Evolutionary conservation across 768 basidiomycete genomes (phyloP), one percentile per base, ranked within the genome.

Genomic region (Suillus plorans): DNA sequence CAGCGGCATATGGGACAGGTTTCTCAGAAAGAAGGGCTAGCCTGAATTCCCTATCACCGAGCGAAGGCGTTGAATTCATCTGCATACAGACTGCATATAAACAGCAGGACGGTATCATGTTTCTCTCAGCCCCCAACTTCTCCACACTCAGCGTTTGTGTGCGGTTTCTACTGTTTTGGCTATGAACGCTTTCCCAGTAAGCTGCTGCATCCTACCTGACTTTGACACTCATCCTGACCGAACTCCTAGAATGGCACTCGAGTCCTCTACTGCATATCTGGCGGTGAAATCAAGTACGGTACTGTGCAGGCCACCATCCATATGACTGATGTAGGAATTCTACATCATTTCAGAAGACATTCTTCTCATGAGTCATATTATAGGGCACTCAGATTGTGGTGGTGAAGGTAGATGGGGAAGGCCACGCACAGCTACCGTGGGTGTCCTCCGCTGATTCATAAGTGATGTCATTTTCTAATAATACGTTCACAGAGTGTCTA

Each of bases 151-250:
- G 59, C 64, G 67, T 70, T 65, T 49, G 14, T 16, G 63, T 70
- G 69, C 44, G 28, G n/a, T 28, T 28, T 71, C 82, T 74, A 72
- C 77, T 87, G 84, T 87, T 86, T 85, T 84, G 87, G 84, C 85
- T 88, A 90, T 90, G 89, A 90, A 89, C 81, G 81, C 80, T 66
- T 87, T 84, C 74, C 84, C 85, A 44, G 86, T 90, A 70, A 68
- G 88, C 78, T 31, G 34, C 45, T 31, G 34, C 45, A 60, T 37
- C 63, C 49, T 52, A 41, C 44, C 61, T 39, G 63, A 59, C 31
- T 45, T 53, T 42, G 47, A 61, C 61, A 59, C 47, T 22, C 59
- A 55, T 57, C 62, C 66, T 69, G 73, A 74, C 67, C 65, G 63
- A 25, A 49, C 63, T 59, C 62, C 62, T 56, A 92, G 91, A 79